These are phyloP conservation scores for Mucor sp. DNA, from an alignment of 371 early-diverging fungal genomes.

Conservation along the genomic window DNA sequence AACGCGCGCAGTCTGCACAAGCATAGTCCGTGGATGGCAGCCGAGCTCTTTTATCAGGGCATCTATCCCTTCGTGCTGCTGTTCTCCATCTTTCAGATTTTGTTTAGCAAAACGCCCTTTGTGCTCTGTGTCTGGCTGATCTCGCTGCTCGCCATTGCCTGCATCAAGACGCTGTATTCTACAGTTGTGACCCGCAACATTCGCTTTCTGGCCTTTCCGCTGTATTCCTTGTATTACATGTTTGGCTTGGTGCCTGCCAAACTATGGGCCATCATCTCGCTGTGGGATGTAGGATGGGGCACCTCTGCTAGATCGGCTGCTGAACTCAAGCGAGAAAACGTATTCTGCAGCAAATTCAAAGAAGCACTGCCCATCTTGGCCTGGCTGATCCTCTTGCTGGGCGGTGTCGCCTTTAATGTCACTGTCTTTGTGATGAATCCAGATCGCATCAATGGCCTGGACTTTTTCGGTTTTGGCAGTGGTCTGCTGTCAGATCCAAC, in stretches of 20 bases:
- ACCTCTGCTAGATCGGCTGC: conserved; percentile 53
- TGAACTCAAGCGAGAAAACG: conserved; percentile 42
- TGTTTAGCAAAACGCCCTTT: conserved; percentile 38
- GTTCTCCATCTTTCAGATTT: conserved; percentile 54
- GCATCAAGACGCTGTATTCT: conserved; percentile 55
- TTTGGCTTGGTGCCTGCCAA: conserved; percentile 63
- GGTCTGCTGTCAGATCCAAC: conserved; percentile 25
- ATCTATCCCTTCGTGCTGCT: conserved; percentile 67
- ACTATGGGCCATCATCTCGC: conserved; percentile 57
- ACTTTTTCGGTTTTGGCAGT: conserved; percentile 20
- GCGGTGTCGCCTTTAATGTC: conserved; percentile 41
- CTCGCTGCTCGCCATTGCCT: conserved; percentile 45
- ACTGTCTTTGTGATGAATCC: conserved; percentile 25
- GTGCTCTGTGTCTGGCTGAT: conserved; percentile 53
- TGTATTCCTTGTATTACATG: conserved; percentile 58
- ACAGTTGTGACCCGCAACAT: conserved; percentile 34
- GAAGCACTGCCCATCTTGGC: conserved; percentile 44
- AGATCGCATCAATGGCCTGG: conserved; percentile 4
- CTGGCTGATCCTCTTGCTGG: conserved; percentile 34
- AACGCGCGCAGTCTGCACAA: conserved; percentile 57
- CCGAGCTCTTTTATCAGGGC: conserved; percentile 63
- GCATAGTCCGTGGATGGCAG: conserved; percentile 71
- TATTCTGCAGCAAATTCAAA: conserved; percentile 36
- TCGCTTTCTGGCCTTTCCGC: conserved; percentile 54
- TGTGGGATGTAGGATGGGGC: conserved; percentile 67